Evolutionary conservation across 345 rosid genomes (phyloP).

Genomic region (Lepidium aucheri): DNA sequence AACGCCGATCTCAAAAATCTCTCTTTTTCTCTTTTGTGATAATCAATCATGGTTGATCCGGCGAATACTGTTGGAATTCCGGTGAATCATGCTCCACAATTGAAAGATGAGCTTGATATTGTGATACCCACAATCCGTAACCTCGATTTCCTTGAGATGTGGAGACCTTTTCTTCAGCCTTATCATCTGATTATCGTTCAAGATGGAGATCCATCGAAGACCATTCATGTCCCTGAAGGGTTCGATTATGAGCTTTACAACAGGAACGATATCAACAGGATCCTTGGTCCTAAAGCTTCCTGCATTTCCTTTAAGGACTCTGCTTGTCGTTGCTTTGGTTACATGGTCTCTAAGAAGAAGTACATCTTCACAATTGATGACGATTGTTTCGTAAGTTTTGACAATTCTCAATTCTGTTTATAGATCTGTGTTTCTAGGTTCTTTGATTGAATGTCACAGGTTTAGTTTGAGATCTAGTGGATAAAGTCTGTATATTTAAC

Average conservation of each 20-base stretch:
- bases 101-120: constrained; percentile 88
- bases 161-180: constrained; percentile 94
- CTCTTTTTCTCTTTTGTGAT: background rate
- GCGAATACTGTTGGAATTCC: constrained; percentile 36
- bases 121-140: constrained; percentile 94
- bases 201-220: constrained; percentile 91
- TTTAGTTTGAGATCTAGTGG: background rate
- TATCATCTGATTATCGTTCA: constrained; percentile 95
- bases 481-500: background rate
- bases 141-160: constrained; percentile 95
- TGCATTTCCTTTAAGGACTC: constrained; percentile 99
- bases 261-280: constrained; percentile 80
- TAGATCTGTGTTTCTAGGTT: constrained; percentile 1
- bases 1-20: constrained; percentile 12
- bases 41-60: constrained; percentile 40
- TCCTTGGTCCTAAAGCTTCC: constrained; percentile 89
- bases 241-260: constrained; percentile 91
- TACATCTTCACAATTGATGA: constrained; percentile 94
- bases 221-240: constrained; percentile 79
- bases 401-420: background rate
- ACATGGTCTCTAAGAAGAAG: constrained; percentile 98
- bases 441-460: background rate
- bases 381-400: constrained; percentile 81
- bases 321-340: constrained; percentile 96
- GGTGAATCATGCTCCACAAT: constrained; percentile 24